Percentiles rank a stretch among this genome's conserved stretches.
Evolutionary conservation across 495 filamentous ascomycete species (phyloP).

Genomic region (Cercophora newfieldiana): DNA sequence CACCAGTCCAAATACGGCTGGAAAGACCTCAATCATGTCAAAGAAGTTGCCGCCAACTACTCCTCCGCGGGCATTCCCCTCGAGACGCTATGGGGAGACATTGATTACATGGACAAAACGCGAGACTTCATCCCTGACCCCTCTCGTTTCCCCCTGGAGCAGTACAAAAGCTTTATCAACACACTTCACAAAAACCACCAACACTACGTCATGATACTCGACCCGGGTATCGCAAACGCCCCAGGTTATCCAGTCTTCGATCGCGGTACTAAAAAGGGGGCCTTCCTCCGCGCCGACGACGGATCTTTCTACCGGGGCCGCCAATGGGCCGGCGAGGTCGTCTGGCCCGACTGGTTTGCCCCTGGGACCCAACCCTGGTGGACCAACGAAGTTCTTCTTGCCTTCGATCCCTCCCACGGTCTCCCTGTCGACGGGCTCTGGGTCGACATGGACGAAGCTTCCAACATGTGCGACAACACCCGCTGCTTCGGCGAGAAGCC

Average conservation of each 20-base stretch:
- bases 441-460: conserved; percentile 74
- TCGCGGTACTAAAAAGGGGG: conserved; percentile 57
- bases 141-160: conserved; percentile 63
- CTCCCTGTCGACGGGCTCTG: conserved; percentile 84
- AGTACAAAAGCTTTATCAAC: conserved; percentile 65
- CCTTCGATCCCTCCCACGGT: conserved; percentile 65
- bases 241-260: conserved; percentile 63
- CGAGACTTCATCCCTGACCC: conserved; percentile 74
- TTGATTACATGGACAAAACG: conserved; percentile 70
- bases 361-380: conserved; percentile 67
- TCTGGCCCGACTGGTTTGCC: conserved; percentile 85
- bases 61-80: conserved; percentile 72
- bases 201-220: conserved; percentile 83
- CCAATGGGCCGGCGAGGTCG: conserved; percentile 83
- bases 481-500: conserved; percentile 4
- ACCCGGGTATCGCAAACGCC: conserved; percentile 71
- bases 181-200: conserved; percentile 72
- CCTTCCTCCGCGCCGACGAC: conserved; percentile 65
- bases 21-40: conserved; percentile 68
- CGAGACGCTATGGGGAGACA: conserved; percentile 91
- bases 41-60: conserved; percentile 79
- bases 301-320: conserved; percentile 70
- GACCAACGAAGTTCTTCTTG: conserved; percentile 67
- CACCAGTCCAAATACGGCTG: conserved; percentile 88
- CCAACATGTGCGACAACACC: conserved; percentile 30